Conservation (phyloP, 2,329 filamentous ascomycete species). For the Calcarisporium arbuscula region DNA sequence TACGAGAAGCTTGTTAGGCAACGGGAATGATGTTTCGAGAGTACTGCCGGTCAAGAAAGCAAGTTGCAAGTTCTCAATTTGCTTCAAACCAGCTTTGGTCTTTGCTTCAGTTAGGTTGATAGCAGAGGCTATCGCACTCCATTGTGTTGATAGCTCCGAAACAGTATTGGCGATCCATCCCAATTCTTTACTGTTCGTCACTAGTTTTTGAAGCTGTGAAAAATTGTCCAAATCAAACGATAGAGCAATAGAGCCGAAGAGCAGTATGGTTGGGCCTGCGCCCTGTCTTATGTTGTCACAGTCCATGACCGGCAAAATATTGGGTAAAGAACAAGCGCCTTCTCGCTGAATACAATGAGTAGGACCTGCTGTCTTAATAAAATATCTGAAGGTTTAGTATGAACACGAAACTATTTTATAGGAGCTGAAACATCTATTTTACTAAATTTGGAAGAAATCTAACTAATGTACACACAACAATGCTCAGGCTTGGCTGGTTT, state of each 20-base stretch:
- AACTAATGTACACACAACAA: too few relatives aligned
- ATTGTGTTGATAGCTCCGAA: background rate
- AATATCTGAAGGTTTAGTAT: too few relatives aligned
- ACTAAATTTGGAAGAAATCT: too few relatives aligned
- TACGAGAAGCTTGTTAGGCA: slow-evolving; percentile 26
- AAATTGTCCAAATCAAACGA: slow-evolving; percentile 1
- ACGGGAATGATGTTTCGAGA: slow-evolving; percentile 1
- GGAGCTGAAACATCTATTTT: too few relatives aligned
- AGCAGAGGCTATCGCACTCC: background rate
- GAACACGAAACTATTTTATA: too few relatives aligned
- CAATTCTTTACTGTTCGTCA: background rate
- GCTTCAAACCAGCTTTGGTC: background rate
- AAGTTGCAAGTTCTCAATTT: slow-evolving; percentile 1
- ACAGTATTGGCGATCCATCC: slow-evolving; percentile 1
- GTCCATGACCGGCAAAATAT: too few relatives aligned
- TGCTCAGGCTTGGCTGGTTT: too few relatives aligned
- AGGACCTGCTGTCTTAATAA: too few relatives aligned
- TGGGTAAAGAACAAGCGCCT: too few relatives aligned
- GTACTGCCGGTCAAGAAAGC: slow-evolving; percentile 1
- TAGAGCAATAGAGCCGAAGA: slow-evolving; percentile 3
- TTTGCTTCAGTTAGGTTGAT: background rate
- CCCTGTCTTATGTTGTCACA: too few relatives aligned
- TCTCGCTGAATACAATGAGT: too few relatives aligned
- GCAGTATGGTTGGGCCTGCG: background rate
- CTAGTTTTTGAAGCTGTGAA: background rate